Conservation (phyloP, 306 rosid genomes). For the Medicago truncatula region MtrunA17r5.0-ANR NC_053043.1:38521501-38522000, state of each 20-base stretch:
- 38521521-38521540: neutral
- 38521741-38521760: neutral
- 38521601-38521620: slow-evolving; percentile 87
- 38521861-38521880: slow-evolving; percentile 93
- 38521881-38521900: too few relatives aligned
- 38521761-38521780: neutral
- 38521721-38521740: slow-evolving; percentile 6
- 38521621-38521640: slow-evolving; percentile 88
- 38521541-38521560: neutral
- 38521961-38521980: slow-evolving; percentile 36
- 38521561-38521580: slow-evolving; percentile 77
- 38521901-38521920: slow-evolving; percentile 22
- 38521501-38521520: neutral
- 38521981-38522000: slow-evolving; percentile 61
- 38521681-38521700: neutral
- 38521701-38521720: too few relatives aligned
- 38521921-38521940: slow-evolving; percentile 14
- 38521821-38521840: slow-evolving; percentile 87
- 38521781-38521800: slow-evolving; percentile 16
- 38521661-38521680: neutral
- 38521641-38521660: slow-evolving; percentile 12
- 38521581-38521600: slow-evolving; percentile 99
- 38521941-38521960: slow-evolving; percentile 36
- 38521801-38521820: slow-evolving; percentile 65
- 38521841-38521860: slow-evolving; percentile 93